Conservation (phyloP, 306 rosid genomes). For the Lablab purpureus region DNA sequence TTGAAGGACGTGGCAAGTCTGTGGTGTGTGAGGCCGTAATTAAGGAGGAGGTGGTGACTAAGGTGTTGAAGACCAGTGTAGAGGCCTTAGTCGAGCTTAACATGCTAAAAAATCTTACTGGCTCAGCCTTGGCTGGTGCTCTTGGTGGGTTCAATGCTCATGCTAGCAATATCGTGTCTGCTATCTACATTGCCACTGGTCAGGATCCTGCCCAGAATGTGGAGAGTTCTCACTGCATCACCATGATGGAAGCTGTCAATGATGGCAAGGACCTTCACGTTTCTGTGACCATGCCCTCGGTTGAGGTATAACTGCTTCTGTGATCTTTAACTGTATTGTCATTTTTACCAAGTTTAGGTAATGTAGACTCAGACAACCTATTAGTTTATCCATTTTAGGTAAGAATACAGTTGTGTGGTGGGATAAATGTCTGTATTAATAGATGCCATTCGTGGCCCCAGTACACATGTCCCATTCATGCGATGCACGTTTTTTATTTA, state of each 20-base stretch:
- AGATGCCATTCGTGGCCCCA: constrained; percentile 5
- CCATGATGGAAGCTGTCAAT: constrained; percentile 79
- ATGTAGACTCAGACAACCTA: background rate
- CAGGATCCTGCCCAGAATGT: constrained; percentile 89
- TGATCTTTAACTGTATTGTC: background rate
- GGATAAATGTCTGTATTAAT: background rate
- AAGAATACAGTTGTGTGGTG: background rate
- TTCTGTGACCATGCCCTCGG: constrained; percentile 78
- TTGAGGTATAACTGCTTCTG: constrained; percentile 59
- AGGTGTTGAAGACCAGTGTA: constrained; percentile 72
- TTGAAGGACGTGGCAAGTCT: constrained; percentile 79
- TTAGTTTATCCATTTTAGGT: too few species aligned
- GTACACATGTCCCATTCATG: background rate
- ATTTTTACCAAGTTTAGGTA: background rate
- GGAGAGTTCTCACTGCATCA: constrained; percentile 80
- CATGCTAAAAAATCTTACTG: constrained; percentile 76
- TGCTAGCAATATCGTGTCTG: constrained; percentile 83
- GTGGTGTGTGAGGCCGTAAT: constrained; percentile 74
- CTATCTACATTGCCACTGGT: constrained; percentile 77
- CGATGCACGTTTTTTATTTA: constrained; percentile 1
- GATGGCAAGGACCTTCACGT: constrained; percentile 75
- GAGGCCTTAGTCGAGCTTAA: constrained; percentile 69
- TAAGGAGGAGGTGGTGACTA: constrained; percentile 67
- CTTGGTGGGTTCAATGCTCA: constrained; percentile 84
- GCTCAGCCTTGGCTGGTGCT: constrained; percentile 77